Base-by-base conservation (phyloP, 2,329 filamentous ascomycete species). In the Calonectria hongkongensis region DNA sequence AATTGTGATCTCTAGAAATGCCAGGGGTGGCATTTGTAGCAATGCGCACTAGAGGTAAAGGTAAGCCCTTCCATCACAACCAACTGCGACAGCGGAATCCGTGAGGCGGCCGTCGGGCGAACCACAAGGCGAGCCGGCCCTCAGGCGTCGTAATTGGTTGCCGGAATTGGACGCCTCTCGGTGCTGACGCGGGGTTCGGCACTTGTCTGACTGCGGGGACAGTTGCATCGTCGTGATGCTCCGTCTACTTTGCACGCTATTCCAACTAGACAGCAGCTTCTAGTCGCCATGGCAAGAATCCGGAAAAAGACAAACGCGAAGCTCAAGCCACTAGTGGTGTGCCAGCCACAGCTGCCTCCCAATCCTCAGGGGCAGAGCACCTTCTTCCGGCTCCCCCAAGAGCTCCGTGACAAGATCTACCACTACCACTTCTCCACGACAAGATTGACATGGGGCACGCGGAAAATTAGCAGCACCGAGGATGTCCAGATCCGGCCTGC, bases 151-250 rank as follows among this genome's bases (percentile, higher is more conserved):
- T 47, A 21, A 47, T 47, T 47, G 43, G 43, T 21, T 18, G n/a
- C 43, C 41, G 18, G 33, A 36, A 36, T 36, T 36, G 33, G 33
- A 36, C 33, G 33, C 33, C 33, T 21, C n/a, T 47, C 43, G 43
- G n/a, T 47, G n/a, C 43, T 47, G 6, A 21, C 43, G 43, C 43
- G 43, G 43, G 43, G 43, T 47, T n/a, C 16, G n/a, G 6, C n/a
- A 18, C 43, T 47, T 21, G 43, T 47, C 43, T 47, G n/a, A 47
- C 43, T 47, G 43, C 43, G 43, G 43, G 43, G 43, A n/a, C 43
- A 47, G 16, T 47, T 47, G 18, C 43, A 47, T n/a, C 16, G 43
- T n/a, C n/a, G 43, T 47, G 43, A 47, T 47, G 43, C n/a, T 47
- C n/a, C 43, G 21, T 47, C 43, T 10, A 21, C 43, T 21, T n/a